These are phyloP conservation scores for Myrica gale DNA, from an alignment of 306 rosid genomes.

Conservation along the genomic window DNA sequence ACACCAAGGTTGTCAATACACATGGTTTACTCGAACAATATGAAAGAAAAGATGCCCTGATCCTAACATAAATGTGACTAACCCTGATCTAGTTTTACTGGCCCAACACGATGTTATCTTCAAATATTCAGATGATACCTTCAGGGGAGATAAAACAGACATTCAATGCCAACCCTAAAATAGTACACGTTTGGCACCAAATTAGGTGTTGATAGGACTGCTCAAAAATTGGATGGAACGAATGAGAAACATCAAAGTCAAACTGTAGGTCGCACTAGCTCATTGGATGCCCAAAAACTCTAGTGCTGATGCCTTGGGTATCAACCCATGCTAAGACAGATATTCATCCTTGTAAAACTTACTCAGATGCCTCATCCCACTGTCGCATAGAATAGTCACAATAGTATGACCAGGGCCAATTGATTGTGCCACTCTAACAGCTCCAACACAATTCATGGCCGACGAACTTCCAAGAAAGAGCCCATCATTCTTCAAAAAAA, in stretches of 20 bases:
- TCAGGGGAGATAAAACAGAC: neutral
- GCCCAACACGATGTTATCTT: neutral
- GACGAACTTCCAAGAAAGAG: slow-evolving; percentile 7
- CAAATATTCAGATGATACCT: neutral
- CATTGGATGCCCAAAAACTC: slow-evolving; percentile 64
- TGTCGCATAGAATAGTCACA: slow-evolving; percentile 86
- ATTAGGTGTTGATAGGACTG: neutral
- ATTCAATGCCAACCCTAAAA: neutral
- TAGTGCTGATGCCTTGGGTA: slow-evolving; percentile 66
- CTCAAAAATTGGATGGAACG: slow-evolving; percentile 4
- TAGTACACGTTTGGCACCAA: neutral
- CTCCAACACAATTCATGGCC: slow-evolving; percentile 1
- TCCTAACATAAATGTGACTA: neutral
- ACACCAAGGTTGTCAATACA: neutral
- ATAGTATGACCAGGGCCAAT: slow-evolving; percentile 56
- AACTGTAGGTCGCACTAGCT: slow-evolving; percentile 15
- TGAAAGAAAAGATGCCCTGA: neutral
- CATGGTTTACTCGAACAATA: neutral
- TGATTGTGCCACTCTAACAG: slow-evolving; percentile 5
- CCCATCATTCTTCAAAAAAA: slow-evolving; percentile 3
- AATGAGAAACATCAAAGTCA: neutral
- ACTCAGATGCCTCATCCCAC: slow-evolving; percentile 95
- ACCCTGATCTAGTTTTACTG: neutral
- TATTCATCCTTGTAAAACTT: slow-evolving; percentile 66
- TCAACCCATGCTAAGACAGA: slow-evolving; percentile 61